Conservation (phyloP, 2,329 filamentous ascomycete species). For the Ophiostoma quercus region DNA sequence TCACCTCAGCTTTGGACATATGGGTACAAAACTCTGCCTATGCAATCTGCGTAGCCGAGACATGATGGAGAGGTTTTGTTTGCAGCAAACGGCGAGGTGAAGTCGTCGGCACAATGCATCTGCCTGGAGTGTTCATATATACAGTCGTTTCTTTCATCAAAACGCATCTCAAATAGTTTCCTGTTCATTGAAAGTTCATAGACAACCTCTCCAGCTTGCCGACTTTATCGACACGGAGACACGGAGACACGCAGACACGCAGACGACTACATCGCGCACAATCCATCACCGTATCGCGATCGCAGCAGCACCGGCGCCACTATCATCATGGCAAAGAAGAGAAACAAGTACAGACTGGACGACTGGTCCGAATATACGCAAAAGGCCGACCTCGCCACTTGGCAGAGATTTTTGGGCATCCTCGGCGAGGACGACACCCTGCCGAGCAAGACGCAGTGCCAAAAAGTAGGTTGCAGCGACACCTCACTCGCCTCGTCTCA, state of each 20-base stretch:
- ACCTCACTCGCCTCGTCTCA: no score
- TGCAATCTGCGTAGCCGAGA: not conserved
- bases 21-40: not conserved
- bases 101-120: not conserved
- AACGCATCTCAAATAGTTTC: no score
- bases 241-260: no score
- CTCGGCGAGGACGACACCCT: slow-evolving; percentile 39
- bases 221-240: not conserved
- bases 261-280: not conserved
- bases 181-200: not conserved
- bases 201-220: no score
- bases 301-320: not conserved
- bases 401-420: slow-evolving; percentile 43
- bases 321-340: slow-evolving; percentile 1
- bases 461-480: no score
- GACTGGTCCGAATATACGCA: slow-evolving; percentile 35
- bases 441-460: slow-evolving; percentile 42
- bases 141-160: not conserved
- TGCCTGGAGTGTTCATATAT: not conserved
- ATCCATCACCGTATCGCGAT: not conserved
- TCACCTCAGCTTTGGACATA: no score
- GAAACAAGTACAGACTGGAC: not conserved
- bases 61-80: not conserved
- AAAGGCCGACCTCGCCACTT: slow-evolving; percentile 37
- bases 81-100: not conserved